These are phyloP conservation scores for Solanum aculeatissimum DNA, from an alignment of 305 asterid species.

Conservation along the genomic window DNA sequence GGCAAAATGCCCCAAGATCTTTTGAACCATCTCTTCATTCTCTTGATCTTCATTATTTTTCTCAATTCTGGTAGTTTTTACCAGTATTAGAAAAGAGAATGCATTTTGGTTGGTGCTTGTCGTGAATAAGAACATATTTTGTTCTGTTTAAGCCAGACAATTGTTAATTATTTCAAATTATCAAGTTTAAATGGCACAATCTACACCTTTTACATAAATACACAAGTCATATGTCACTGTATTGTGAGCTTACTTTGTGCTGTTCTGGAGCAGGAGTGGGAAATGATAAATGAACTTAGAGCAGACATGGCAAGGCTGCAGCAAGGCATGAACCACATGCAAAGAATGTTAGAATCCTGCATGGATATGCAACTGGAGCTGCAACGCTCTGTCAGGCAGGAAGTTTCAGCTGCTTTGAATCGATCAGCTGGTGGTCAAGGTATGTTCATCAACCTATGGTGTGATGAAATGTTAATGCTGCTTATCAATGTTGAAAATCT, in stretches of 20 bases:
- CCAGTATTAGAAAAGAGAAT: background rate
- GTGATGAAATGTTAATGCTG: background rate
- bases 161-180: background rate
- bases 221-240: background rate
- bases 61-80: background rate
- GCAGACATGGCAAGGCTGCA: slow-evolving; percentile 79
- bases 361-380: slow-evolving; percentile 96
- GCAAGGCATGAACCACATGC: slow-evolving; percentile 95
- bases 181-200: background rate
- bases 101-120: background rate
- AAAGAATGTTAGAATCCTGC: slow-evolving; percentile 88
- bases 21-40: background rate
- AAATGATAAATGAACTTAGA: slow-evolving; percentile 64
- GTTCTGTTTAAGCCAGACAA: background rate
- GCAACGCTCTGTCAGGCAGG: slow-evolving; percentile 90
- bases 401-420: slow-evolving; percentile 90
- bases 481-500: background rate
- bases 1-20: background rate
- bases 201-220: background rate
- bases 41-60: background rate
- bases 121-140: background rate
- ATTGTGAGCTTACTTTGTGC: slow-evolving; percentile 5
- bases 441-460: slow-evolving; percentile 1
- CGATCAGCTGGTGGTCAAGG: slow-evolving; percentile 72
- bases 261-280: slow-evolving; percentile 69